Conservation (phyloP, 192 early-diverging fungal genomes). For the Backusella sp. region DNA sequence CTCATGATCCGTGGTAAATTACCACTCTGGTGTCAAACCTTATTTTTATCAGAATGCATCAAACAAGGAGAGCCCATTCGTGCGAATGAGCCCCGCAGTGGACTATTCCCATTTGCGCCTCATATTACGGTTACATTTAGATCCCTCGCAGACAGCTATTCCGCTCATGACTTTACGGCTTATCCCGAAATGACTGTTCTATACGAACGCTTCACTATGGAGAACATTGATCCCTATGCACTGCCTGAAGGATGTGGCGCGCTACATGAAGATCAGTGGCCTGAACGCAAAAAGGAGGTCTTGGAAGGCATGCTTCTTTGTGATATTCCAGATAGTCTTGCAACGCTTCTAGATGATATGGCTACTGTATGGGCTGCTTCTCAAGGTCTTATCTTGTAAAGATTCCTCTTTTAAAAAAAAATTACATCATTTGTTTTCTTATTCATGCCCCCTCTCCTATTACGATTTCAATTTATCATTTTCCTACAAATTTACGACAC, state of each 20-base stretch:
- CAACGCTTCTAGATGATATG: not conserved
- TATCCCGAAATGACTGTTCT: constrained; percentile 8
- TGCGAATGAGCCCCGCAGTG: constrained; percentile 12
- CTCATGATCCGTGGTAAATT: constrained; percentile 23
- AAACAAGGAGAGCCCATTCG: not conserved
- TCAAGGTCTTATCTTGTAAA: not conserved
- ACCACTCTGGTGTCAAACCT: constrained; percentile 28
- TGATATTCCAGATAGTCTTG: constrained; percentile 16
- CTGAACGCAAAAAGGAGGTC: not conserved
- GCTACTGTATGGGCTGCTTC: not conserved
- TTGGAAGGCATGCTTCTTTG: constrained; percentile 8
- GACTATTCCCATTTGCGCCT: constrained; percentile 21
- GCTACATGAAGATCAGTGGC: not conserved
- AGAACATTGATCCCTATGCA: not conserved
- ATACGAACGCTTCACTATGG: constrained; percentile 12
- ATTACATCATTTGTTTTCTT: not conserved
- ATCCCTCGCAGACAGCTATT: not conserved
- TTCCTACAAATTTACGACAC: not conserved
- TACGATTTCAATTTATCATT: not conserved
- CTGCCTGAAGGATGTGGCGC: not conserved
- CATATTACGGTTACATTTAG: constrained; percentile 21
- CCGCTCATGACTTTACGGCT: not conserved
- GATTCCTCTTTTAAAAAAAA: not conserved
- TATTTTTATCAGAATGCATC: constrained; percentile 20
- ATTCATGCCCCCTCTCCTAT: not conserved